Evolutionary conservation across 2,329 filamentous ascomycete species (phyloP).

Genomic region (Colletotrichum sp.): DNA sequence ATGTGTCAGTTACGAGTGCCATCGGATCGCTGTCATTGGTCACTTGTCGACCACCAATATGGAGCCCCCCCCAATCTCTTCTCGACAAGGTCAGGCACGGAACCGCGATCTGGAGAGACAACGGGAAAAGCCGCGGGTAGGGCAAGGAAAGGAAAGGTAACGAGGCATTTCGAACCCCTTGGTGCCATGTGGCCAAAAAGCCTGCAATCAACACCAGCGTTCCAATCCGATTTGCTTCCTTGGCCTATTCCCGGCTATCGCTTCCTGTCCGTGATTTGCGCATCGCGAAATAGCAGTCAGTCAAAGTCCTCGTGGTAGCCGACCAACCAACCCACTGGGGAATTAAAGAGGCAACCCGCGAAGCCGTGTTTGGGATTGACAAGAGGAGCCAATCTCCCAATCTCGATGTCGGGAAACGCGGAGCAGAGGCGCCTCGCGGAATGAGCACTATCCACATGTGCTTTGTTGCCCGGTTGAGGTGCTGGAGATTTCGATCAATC

Average conservation of each 20-base stretch:
- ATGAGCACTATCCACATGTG: constrained; percentile 11
- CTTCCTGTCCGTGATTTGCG: neutral
- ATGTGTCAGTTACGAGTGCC: neutral
- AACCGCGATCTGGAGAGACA: neutral
- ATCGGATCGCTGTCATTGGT: neutral
- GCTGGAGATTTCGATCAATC: constrained; percentile 9
- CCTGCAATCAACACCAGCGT: neutral
- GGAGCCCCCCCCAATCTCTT: neutral
- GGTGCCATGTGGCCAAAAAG: constrained; percentile 9
- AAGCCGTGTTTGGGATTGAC: constrained; percentile 7
- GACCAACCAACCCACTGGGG: neutral
- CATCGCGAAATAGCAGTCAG: neutral
- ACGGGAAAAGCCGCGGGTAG: constrained; percentile 5
- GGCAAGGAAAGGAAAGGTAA: neutral
- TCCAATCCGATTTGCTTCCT: neutral
- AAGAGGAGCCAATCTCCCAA: constrained; percentile 9
- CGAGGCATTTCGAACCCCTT: neutral
- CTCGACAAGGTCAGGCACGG: neutral
- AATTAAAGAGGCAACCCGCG: neutral
- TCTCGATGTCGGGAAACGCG: constrained; percentile 7
- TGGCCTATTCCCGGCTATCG: neutral
- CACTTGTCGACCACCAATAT: neutral
- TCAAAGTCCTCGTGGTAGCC: neutral
- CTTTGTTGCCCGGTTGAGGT: constrained; percentile 11
- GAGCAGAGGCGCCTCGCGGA: constrained; percentile 2